A percentile compares a stretch with the other conserved stretches of the same genome.
Conservation (phyloP, 1,284 basidiomycete genomes). For the Heliocybe sulcata region DNA sequence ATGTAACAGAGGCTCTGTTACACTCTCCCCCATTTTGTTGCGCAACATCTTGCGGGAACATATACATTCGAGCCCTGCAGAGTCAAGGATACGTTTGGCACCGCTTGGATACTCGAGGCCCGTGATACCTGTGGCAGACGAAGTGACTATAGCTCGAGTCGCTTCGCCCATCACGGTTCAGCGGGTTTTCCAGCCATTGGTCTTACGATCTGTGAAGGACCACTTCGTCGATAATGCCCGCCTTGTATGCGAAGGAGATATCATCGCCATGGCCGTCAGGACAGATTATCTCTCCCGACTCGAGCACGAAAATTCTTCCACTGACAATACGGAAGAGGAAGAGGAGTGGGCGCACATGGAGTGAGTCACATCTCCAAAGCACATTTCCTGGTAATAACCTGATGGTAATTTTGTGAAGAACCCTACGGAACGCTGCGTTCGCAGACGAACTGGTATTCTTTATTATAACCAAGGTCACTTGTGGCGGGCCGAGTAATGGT, state of each 20-base stretch:
- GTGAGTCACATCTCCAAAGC: background rate
- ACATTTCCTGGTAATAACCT: too few relatives aligned
- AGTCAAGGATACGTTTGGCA: constrained; percentile 34
- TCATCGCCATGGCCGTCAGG: constrained; percentile 70
- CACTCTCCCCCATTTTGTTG: constrained; percentile 52
- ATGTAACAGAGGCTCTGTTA: constrained; percentile 27
- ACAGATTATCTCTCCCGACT: constrained; percentile 35
- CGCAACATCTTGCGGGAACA: constrained; percentile 36
- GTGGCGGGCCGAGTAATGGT: constrained; percentile 18
- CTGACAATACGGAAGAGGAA: background rate
- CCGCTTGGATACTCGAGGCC: constrained; percentile 51
- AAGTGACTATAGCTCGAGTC: constrained; percentile 78
- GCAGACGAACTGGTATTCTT: constrained; percentile 60
- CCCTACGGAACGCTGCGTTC: background rate
- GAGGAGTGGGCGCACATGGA: background rate
- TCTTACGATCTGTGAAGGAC: constrained; percentile 60
- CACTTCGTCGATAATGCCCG: constrained; percentile 58
- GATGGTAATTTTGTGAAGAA: background rate
- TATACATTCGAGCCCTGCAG: constrained; percentile 14
- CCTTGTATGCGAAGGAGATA: constrained; percentile 75
- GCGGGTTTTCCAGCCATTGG: constrained; percentile 66
- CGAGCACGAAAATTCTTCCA: constrained; percentile 15
- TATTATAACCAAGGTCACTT: constrained; percentile 72
- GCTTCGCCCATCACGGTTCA: constrained; percentile 76
- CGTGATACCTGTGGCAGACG: constrained; percentile 63